phyloP scores from a whole-genome alignment of 768 basidiomycete genomes.

The Butyriboletus loyo region DNA sequence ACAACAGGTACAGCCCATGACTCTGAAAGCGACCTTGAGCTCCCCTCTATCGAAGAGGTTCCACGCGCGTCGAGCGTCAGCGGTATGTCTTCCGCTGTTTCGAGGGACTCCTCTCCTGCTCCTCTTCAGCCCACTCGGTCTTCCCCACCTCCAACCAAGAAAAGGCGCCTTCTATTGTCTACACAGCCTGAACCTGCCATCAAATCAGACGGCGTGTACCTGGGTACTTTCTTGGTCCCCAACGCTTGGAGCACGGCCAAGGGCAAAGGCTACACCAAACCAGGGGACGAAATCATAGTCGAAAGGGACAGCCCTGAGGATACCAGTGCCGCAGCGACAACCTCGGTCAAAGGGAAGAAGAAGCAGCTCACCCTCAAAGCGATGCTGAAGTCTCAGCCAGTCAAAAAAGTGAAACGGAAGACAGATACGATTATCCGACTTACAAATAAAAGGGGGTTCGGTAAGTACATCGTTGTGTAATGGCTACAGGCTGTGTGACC shows the following conservation, averaged over 20 bases:
- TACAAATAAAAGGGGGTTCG: conserved; percentile 61
- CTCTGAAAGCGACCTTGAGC: conserved; percentile 34
- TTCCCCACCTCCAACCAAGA: conserved; percentile 46
- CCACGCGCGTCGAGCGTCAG: conserved; percentile 42
- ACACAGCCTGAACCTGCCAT: conserved; percentile 9
- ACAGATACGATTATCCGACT: conserved; percentile 64
- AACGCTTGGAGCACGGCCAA: conserved; percentile 80
- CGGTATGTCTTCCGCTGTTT: conserved; percentile 34
- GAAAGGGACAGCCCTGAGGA: conserved; percentile 52
- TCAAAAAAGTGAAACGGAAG: conserved; percentile 49
- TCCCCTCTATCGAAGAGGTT: conserved; percentile 30
- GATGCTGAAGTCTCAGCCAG: conserved; percentile 60
- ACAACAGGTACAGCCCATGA: conserved; percentile 34
- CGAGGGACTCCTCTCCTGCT: conserved; percentile 29
- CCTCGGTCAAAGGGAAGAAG: conserved; percentile 38
- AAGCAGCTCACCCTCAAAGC: conserved; percentile 64
- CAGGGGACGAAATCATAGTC: conserved; percentile 57
- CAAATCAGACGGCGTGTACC: conserved; percentile 39
- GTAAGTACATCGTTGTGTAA: conserved; percentile 36
- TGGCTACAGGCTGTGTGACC: background rate
- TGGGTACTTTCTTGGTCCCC: conserved; percentile 66
- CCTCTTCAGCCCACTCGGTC: conserved; percentile 4
- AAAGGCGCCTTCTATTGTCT: conserved; percentile 44
- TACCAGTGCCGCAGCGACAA: conserved; percentile 18
- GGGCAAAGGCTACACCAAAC: conserved; percentile 66